Evolutionary conservation across 805 yeast species (phyloP), one percentile per base, ranked within the genome.

Genomic region (Yamadazyma insecticola): DNA sequence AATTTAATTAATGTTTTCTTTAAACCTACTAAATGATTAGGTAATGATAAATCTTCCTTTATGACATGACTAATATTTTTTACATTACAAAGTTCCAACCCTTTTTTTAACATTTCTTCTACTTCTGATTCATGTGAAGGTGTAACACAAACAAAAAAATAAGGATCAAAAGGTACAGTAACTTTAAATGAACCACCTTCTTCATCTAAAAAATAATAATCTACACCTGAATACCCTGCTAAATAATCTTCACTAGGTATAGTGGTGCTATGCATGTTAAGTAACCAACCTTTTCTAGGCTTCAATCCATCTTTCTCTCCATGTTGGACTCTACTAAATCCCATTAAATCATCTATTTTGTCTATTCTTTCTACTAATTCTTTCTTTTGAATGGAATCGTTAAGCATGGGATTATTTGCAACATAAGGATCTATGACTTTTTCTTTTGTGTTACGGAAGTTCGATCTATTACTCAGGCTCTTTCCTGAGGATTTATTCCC

Each of bases 111-210:
- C 51, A 74, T 81, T 49, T 92, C 98, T 55, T 92, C 97, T 3
- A 88, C 86, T 41, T 85, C 97, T 2, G 74, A 56, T 37, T 79
- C 86, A 12, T 59, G 57, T 1, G 77, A 76, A 1, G 72, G 72
- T n/a, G 72, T 64, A 41, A 86, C 76, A 2, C 76, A 68, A 8
- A 92, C 60, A 30, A 81, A 74, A 49, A 92, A 84, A 54, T 92
- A 92, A 0, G 99, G 99, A 45, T 86, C 88, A 51, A 74, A 85
- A 36, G 73, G 81, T 10, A 85, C 57, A 1, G 95, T 81, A 4
- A 88, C 80, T 52, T 90, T 92, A 65, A 94, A 92, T 26, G 84
- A 77, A 5, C 97, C 98, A 28, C 99, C 99, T 53, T 89, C 97
- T 48, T 86, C 96, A 53, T 89, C 97, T 6, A 92, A 59, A 46